Evolutionary conservation across 495 filamentous ascomycete genomes (phyloP), one percentile per base, ranked within the genome.

Genomic region (Tirmania nivea): DNA sequence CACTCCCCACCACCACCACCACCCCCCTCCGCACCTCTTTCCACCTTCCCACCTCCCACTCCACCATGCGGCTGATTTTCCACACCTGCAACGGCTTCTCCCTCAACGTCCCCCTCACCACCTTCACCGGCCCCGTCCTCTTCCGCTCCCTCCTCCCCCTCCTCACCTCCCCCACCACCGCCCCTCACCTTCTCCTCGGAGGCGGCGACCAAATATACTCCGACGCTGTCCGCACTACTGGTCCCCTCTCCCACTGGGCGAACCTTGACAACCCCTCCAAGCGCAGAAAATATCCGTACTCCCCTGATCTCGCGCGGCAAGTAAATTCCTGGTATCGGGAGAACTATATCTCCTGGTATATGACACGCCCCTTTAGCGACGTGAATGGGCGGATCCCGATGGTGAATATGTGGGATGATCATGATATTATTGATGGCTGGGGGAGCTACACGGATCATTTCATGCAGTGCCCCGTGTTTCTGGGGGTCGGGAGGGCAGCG

Each of bases 201-300:
- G 89, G 89, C 39, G 89, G 88, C 53, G 89, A 94, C 60, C 89
- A 94, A 67, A 87, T 94, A 63, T 96, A 94, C 67, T 89, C 90
- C 63, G 89, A 94, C 58, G 79, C 83, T 8, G 80, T 96, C 53
- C 76, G 89, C 51, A 84, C 92, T 0, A 70, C 77, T 42, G 86
- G 86, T 0, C 87, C 88, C 0, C 69, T 96, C 51, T 75, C 74
- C 54, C 59, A 69, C 7, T 96, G 89, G 89, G 86, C 86, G 1
- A 70, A 76, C 48, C 92, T 94, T 55, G 55, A 57, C 5, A 94
- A 88, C 65, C 87, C 87, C 10, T 77, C 80, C 63, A 90, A 88
- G 68, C 74, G 87, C 56, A 78, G 79, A 52, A 75, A 80, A 0
- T 86, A 78, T 57, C 75, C 79, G 9, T 94, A 94, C 60, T 71